These are phyloP conservation scores for Gnomoniopsis sp. DNA, from an alignment of 2,329 filamentous ascomycete genomes.

Conservation along the genomic window DNA sequence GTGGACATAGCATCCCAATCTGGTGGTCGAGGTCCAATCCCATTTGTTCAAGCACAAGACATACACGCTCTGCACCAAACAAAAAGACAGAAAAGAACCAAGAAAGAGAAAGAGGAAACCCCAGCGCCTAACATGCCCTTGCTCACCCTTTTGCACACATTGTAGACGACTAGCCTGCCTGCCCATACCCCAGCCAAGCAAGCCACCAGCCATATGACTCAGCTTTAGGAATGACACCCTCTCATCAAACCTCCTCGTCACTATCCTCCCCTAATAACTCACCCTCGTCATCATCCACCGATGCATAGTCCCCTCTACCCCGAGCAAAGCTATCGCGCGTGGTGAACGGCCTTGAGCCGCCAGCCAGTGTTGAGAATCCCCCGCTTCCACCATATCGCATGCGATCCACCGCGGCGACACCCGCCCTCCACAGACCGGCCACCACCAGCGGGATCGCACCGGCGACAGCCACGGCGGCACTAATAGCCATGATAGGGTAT, in stretches of 20 bases:
- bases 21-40: too few relatives aligned
- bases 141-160: neutral
- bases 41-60: neutral
- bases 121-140: slow-evolving; percentile 6
- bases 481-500: slow-evolving; percentile 74
- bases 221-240: neutral
- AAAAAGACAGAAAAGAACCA: neutral
- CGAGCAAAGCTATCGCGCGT: slow-evolving; percentile 86
- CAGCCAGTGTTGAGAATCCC: slow-evolving; percentile 47
- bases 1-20: too few relatives aligned
- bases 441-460: slow-evolving; percentile 67
- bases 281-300: slow-evolving; percentile 90
- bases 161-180: neutral
- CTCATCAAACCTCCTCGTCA: slow-evolving; percentile 72
- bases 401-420: slow-evolving; percentile 47
- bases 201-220: neutral
- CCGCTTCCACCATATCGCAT: slow-evolving; percentile 35
- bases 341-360: slow-evolving; percentile 69
- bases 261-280: slow-evolving; percentile 91
- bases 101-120: neutral
- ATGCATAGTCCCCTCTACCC: slow-evolving; percentile 80
- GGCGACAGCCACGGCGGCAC: slow-evolving; percentile 58
- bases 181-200: neutral
- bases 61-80: neutral
- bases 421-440: slow-evolving; percentile 68